Base-by-base conservation (phyloP, 106 monocot species). In the Phalaenopsis equestris region DNA sequence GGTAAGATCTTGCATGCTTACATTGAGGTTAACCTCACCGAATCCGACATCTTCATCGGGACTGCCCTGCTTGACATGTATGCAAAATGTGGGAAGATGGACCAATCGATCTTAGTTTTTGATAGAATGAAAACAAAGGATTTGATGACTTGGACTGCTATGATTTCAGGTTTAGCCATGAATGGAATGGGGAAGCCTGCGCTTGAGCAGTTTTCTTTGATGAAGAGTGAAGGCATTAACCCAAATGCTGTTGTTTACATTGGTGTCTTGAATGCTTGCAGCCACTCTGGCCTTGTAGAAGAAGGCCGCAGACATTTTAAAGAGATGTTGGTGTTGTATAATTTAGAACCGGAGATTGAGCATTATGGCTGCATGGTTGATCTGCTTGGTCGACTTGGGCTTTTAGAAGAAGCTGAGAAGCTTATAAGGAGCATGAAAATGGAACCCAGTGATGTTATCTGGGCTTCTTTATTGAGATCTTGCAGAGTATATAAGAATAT, bases 291-390 rank as follows among this genome's bases (percentile, higher is more conserved):
- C 37, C 78, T 90, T 39, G 36, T 89, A 8, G 80, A 86, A 2
- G 95, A 92, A 23, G 90, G 86, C 14, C 83, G 79, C 0, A 55
- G 18, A 55, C 78, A 89, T 78, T 92, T 95, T 72, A 15, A 86
- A 37, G 92, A 90, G 83, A 92, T 95, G 95, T 79, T 38, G 38
- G 55, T 70, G 16, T 38, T 85, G 37, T 47, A 90, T 64, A 67
- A 79, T 5, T 81, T 92, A 46, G 81, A 87, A 42, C 95, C 95
- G 49, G 92, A 95, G 82, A 85, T 95, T 39, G 95, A 95, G 83
- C 95, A 95, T 75, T 95, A 95, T 24, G 95, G 95, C 2, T 92
- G 92, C 87, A 90, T 95, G 90, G 86, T 92, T 5, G 92, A 95
- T 77, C 84, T 95, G 16, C 75, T 89, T 39, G 89, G 88, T 14